A percentile compares a stretch with the other conserved stretches of the same genome.
phyloP scores from a whole-genome alignment of 306 rosid genomes.

The Pyrus pyrifolia region DNA sequence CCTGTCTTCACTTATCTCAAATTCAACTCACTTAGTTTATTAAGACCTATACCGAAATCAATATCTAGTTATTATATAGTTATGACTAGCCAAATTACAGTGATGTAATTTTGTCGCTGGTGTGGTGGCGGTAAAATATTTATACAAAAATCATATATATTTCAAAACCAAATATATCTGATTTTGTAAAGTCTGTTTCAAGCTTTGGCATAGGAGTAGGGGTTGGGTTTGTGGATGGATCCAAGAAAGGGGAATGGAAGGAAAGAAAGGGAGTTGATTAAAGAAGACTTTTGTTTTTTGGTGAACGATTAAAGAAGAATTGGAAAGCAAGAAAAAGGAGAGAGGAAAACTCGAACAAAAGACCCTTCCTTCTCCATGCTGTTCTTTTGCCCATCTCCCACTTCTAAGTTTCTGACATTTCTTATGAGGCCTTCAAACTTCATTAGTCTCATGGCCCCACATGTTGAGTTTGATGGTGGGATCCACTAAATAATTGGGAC shows the following conservation, averaged over 20 bases:
- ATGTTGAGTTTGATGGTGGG: not conserved
- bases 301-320: not conserved
- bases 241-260: not conserved
- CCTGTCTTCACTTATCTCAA: no score
- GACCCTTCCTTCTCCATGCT: not conserved
- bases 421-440: not conserved
- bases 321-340: not conserved
- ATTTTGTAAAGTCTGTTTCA: not conserved
- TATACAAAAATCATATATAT: not conserved
- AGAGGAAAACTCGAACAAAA: not conserved
- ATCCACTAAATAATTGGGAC: not conserved
- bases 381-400: not conserved
- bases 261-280: not conserved
- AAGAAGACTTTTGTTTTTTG: not conserved
- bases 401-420: not conserved
- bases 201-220: slow-evolving; percentile 11
- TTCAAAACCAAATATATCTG: not conserved
- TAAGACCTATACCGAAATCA: no score
- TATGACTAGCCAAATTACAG: not conserved
- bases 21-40: no score
- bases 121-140: no score
- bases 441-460: not conserved
- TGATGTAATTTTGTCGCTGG: not conserved
- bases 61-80: not conserved
- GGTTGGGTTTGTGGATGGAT: not conserved